Evolutionary conservation across 1,284 basidiomycete genomes (phyloP).

Genomic region (Quambalaria eucalypti): DNA sequence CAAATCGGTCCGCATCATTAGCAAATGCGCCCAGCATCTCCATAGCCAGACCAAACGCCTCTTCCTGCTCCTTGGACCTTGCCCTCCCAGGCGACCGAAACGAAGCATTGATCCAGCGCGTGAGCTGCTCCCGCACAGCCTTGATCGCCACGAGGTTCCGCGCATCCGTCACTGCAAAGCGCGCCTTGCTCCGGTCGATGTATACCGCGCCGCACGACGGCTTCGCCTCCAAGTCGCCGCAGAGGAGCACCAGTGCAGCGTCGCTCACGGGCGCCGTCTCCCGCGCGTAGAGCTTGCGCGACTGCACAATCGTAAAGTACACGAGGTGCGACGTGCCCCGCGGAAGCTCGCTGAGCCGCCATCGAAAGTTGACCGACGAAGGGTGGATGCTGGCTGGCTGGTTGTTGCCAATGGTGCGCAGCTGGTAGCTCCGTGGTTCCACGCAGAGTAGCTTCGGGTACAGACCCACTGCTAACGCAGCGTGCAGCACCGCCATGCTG

Average conservation of each 20-base stretch:
- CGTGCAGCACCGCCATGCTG: slow-evolving; percentile 61
- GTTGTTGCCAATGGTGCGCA: slow-evolving; percentile 81
- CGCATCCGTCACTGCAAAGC: slow-evolving; percentile 55
- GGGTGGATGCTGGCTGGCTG: slow-evolving; percentile 79
- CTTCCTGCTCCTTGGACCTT: slow-evolving; percentile 56
- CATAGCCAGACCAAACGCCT: slow-evolving; percentile 57
- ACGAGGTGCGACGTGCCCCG: slow-evolving; percentile 13
- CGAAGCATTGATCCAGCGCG: slow-evolving; percentile 56
- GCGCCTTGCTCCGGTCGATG: slow-evolving; percentile 77
- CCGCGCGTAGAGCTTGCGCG: slow-evolving; percentile 86
- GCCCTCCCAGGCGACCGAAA: slow-evolving; percentile 51
- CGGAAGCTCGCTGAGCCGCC: slow-evolving; percentile 45
- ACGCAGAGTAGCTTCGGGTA: slow-evolving; percentile 82
- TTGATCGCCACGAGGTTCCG: slow-evolving; percentile 74
- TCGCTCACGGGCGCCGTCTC: slow-evolving; percentile 87
- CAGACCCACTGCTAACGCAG: slow-evolving; percentile 74
- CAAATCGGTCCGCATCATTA: slow-evolving; percentile 21
- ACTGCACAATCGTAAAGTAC: slow-evolving; percentile 58
- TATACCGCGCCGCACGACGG: slow-evolving; percentile 64
- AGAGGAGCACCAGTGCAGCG: slow-evolving; percentile 69
- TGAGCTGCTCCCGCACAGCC: slow-evolving; percentile 62
- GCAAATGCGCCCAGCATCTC: slow-evolving; percentile 39
- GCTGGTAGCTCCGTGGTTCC: slow-evolving; percentile 55
- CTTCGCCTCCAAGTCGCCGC: slow-evolving; percentile 86
- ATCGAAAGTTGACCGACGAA: slow-evolving; percentile 50